These are phyloP conservation scores for Phytophthora nicotianae DNA, from an alignment of 352 stramenopile species.

Conservation along the genomic window DNA sequence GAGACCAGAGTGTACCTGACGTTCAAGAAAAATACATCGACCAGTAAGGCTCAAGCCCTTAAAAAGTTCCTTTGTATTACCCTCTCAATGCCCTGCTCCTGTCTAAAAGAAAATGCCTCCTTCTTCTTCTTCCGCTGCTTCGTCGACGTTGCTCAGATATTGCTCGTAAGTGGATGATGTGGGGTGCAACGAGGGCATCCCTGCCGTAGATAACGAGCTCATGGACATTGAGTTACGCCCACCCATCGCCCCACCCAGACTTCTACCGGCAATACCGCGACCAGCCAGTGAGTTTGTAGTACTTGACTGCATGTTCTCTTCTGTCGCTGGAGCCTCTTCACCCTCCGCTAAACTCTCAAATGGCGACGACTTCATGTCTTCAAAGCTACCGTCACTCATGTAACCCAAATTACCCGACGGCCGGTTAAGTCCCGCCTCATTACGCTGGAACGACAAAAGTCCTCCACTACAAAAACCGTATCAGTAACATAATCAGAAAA, in stretches of 20 bases:
- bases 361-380: constrained; percentile 46
- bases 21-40: constrained; percentile 81
- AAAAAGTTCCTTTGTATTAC: constrained; percentile 44
- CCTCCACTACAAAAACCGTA: constrained; percentile 27
- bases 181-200: constrained; percentile 53
- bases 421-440: constrained; percentile 25
- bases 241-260: constrained; percentile 21
- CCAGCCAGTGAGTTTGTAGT: constrained; percentile 20
- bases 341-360: constrained; percentile 34
- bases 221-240: constrained; percentile 86
- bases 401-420: constrained; percentile 35
- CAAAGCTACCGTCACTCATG: constrained; percentile 55
- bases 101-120: constrained; percentile 88
- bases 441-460: constrained; percentile 35
- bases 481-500: constrained; percentile 4
- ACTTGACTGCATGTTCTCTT: constrained; percentile 13
- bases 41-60: constrained; percentile 30
- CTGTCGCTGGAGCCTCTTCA: constrained; percentile 18
- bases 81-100: constrained; percentile 12
- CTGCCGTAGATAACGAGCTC: constrained; percentile 74
- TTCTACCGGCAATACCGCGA: constrained; percentile 36
- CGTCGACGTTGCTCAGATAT: constrained; percentile 89
- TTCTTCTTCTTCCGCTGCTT: constrained; percentile 76
- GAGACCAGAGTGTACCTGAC: constrained; percentile 56
- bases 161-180: constrained; percentile 87